Base-by-base conservation (phyloP, 78 protist genomes). In the Emiliania huxleyi region DNA sequence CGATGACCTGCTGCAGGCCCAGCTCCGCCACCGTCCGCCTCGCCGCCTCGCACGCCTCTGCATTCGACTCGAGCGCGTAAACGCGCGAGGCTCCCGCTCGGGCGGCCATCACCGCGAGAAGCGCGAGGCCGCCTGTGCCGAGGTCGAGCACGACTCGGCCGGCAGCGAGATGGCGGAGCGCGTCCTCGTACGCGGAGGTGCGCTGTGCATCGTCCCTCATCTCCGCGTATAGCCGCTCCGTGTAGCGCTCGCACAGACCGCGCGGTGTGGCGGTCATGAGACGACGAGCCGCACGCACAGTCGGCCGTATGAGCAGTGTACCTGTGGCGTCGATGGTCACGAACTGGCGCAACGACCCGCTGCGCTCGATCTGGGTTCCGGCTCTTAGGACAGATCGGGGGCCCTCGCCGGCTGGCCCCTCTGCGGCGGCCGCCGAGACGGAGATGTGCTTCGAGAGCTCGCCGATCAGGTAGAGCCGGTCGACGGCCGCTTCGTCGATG, bases 381-480 rank as follows among this genome's bases (percentile, higher is more conserved):
- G n/a, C n/a, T n/a, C n/a, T n/a, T n/a, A n/a, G n/a, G n/a, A n/a
- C n/a, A n/a, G n/a, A n/a, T n/a, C n/a, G n/a, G n/a, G n/a, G n/a
- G n/a, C n/a, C n/a, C 25, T 15, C 62, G 62, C 62, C 62, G 62
- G 23, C 62, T 2, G 23, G 23, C 23, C 37, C 71, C 35, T 46
- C n/a, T 6, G 44, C 44, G n/a, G 83, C 44, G 83, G 8, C 83
- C 44, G 83, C 0, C 19, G 18, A 26, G 40, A 81, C 89, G 49
- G 43, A 83, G 42, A 94, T 84, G 69, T 85, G 93, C 92, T 84
- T 44, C n/a, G 90, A 73, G 35, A 90, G 91, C 87, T 94, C 46
- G 11, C 81, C 91, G 46, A 94, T 88, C 35, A 94, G 87, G 35
- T 52, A 79, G 43, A 94, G 91, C 43, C 62, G 43, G 45, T 94